These are phyloP conservation scores for Phytophthora quininea DNA, from an alignment of 352 stramenopile species.

Conservation along the genomic window DNA sequence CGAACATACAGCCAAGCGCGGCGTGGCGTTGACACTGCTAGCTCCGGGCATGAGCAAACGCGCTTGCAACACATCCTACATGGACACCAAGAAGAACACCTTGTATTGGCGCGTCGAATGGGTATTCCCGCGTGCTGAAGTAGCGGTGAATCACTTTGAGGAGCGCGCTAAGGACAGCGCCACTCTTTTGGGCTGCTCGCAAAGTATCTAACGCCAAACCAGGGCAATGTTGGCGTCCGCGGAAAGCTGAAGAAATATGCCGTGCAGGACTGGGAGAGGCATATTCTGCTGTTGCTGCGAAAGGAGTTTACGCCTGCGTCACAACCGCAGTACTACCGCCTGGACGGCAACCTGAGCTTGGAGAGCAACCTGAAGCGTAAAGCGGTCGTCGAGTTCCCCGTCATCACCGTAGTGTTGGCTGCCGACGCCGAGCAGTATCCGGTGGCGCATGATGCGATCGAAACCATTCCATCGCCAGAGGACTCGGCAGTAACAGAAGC, in stretches of 20 bases:
- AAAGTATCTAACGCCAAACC: slow-evolving; percentile 61
- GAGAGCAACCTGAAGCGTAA: slow-evolving; percentile 83
- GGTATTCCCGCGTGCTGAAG: slow-evolving; percentile 62
- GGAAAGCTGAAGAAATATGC: slow-evolving; percentile 79
- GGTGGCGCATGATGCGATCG: slow-evolving; percentile 71
- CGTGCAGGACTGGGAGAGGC: slow-evolving; percentile 52
- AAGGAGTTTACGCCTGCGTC: slow-evolving; percentile 81
- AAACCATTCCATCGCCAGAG: slow-evolving; percentile 40
- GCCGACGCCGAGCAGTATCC: slow-evolving; percentile 59
- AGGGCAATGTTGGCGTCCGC: slow-evolving; percentile 72
- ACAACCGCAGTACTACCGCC: slow-evolving; percentile 71
- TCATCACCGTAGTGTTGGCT: slow-evolving; percentile 62
- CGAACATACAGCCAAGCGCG: slow-evolving; percentile 69
- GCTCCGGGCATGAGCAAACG: slow-evolving; percentile 86
- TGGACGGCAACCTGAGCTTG: slow-evolving; percentile 66
- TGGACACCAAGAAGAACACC: slow-evolving; percentile 64
- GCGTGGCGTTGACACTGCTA: slow-evolving; percentile 70
- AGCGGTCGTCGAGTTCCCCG: slow-evolving; percentile 79
- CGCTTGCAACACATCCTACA: slow-evolving; percentile 73
- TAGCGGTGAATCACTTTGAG: slow-evolving; percentile 55
- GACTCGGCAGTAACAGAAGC: slow-evolving; percentile 1
- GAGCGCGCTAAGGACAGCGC: slow-evolving; percentile 52
- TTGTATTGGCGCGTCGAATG: slow-evolving; percentile 86
- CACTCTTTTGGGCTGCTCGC: slow-evolving; percentile 66
- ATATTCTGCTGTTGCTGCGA: slow-evolving; percentile 67